Percentiles rank a stretch among this genome's conserved stretches.
Evolutionary conservation across 495 filamentous ascomycete genomes (phyloP).

Genomic region (Lasiosphaeria miniovina): DNA sequence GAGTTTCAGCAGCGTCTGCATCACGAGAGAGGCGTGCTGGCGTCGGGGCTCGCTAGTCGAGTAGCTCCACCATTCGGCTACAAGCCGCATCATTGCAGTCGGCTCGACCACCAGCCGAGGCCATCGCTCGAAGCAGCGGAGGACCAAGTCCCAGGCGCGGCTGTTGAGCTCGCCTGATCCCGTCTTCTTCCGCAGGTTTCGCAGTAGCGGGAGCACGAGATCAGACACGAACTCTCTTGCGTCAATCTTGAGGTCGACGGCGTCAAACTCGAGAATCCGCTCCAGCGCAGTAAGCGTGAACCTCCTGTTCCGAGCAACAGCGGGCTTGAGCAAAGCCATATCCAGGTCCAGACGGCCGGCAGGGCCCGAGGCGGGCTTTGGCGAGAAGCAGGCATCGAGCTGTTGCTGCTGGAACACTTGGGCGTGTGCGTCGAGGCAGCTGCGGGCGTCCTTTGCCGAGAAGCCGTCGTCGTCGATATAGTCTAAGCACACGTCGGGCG

Average conservation of each 20-base stretch:
- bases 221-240: slow-evolving; percentile 12
- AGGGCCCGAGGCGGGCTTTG: background rate
- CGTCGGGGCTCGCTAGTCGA: background rate
- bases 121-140: slow-evolving; percentile 7
- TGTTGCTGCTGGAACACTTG: background rate
- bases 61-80: slow-evolving; percentile 8
- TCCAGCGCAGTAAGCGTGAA: slow-evolving; percentile 5
- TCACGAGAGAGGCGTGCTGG: background rate
- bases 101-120: slow-evolving; percentile 5
- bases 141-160: slow-evolving; percentile 8
- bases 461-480: background rate
- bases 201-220: slow-evolving; percentile 10
- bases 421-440: background rate
- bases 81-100: slow-evolving; percentile 1
- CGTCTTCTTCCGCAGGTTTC: slow-evolving; percentile 6
- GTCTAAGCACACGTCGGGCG: slow-evolving; percentile 8
- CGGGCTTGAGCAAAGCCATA: background rate
- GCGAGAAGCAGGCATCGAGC: background rate
- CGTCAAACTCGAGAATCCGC: slow-evolving; percentile 2
- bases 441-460: background rate
- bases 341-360: background rate
- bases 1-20: slow-evolving; percentile 1
- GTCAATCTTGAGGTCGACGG: slow-evolving; percentile 7
- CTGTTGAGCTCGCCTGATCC: background rate
- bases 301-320: background rate